A percentile compares a stretch with the other conserved stretches of the same genome.
phyloP scores from a whole-genome alignment of 2,329 filamentous ascomycete species.

The Cordyceps militaris region DNA sequence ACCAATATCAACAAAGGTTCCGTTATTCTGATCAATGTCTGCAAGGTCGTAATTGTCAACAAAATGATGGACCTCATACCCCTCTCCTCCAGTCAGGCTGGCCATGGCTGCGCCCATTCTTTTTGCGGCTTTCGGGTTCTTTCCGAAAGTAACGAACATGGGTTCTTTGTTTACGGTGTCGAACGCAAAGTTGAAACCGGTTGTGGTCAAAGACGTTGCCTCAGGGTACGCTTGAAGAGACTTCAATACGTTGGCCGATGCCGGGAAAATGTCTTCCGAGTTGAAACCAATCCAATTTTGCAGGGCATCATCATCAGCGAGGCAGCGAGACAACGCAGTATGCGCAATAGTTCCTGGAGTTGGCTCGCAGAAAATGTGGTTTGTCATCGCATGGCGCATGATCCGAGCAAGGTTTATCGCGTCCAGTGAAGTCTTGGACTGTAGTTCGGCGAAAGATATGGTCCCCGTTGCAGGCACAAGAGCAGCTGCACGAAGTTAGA shows the following conservation, averaged over 20 bases:
- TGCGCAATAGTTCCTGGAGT: slow-evolving; percentile 45
- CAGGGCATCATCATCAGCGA: slow-evolving; percentile 41
- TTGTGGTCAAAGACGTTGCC: slow-evolving; percentile 39
- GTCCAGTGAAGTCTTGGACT: slow-evolving; percentile 38
- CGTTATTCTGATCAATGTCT: slow-evolving; percentile 35
- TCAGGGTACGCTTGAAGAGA: slow-evolving; percentile 39
- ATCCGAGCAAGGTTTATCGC: slow-evolving; percentile 43
- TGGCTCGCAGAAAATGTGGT: slow-evolving; percentile 47
- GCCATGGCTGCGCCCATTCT: slow-evolving; percentile 50
- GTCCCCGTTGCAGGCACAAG: slow-evolving; percentile 41
- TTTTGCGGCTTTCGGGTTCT: slow-evolving; percentile 38
- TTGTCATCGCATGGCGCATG: slow-evolving; percentile 51
- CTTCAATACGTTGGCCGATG: slow-evolving; percentile 38
- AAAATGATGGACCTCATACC: slow-evolving; percentile 47
- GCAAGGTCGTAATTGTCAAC: slow-evolving; percentile 48
- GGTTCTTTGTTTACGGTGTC: slow-evolving; percentile 43
- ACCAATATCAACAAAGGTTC: slow-evolving; percentile 51
- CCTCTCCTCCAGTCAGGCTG: slow-evolving; percentile 47
- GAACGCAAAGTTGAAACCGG: slow-evolving; percentile 46
- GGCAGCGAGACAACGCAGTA: slow-evolving; percentile 44
- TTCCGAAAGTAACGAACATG: slow-evolving; percentile 48
- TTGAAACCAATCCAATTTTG: slow-evolving; percentile 51
- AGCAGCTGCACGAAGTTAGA: slow-evolving; percentile 31
- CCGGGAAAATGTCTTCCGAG: slow-evolving; percentile 46
- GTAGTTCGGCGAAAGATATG: slow-evolving; percentile 39